Percentiles rank a stretch among this genome's conserved stretches.
phyloP scores from a whole-genome alignment of 495 filamentous ascomycete species.

The Penicillium herquei region DNA sequence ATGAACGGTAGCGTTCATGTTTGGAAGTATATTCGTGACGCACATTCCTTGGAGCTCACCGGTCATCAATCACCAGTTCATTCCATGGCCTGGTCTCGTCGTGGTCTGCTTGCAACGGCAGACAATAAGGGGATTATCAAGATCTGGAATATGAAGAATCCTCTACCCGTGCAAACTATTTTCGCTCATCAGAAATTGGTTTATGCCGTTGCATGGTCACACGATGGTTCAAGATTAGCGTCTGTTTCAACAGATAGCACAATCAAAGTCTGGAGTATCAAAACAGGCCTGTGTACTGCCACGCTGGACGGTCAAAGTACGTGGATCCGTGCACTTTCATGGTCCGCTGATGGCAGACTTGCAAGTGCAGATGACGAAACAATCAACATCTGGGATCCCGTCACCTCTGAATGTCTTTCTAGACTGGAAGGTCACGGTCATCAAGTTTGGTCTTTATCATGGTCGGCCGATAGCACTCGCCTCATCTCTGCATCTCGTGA shows the following conservation, averaged over 20 bases:
- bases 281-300: background rate
- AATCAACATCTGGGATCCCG: conserved; percentile 2
- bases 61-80: background rate
- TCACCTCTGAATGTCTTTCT: background rate
- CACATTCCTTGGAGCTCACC: background rate
- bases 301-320: background rate
- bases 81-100: conserved; percentile 5
- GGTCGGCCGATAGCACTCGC: conserved; percentile 1
- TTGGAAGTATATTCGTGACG: background rate
- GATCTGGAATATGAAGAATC: background rate
- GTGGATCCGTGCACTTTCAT: conserved; percentile 1
- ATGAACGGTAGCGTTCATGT: background rate
- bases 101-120: conserved; percentile 1
- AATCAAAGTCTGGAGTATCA: conserved; percentile 4
- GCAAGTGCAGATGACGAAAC: conserved; percentile 4
- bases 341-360: conserved; percentile 5
- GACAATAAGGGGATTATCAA: background rate
- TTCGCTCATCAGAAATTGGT: background rate
- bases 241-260: conserved; percentile 1
- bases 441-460: conserved; percentile 4
- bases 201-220: background rate
- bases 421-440: conserved; percentile 4
- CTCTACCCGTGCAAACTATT: background rate
- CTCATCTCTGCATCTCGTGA: conserved; percentile 1
- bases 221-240: background rate